Base-by-base conservation (phyloP, 208 protist genomes). In the Crithidia bombi region DNA sequence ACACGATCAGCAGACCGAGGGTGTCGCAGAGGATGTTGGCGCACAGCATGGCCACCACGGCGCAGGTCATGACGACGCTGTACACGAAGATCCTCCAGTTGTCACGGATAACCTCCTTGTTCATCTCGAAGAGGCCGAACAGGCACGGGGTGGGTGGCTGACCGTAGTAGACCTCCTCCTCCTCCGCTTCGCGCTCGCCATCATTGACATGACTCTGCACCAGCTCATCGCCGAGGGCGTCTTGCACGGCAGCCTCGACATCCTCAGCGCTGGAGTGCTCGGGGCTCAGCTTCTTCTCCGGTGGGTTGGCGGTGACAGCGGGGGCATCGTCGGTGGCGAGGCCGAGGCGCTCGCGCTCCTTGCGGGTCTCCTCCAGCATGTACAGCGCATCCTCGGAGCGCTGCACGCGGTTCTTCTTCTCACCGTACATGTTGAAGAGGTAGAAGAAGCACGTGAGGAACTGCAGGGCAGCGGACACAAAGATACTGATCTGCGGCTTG, bases 371-470 rank as follows among this genome's bases (percentile, higher is more conserved):
- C 43, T 65, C 57, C 52, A 75, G 73, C 12, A 79, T 49, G 15
- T 82, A n/a, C 65, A 69, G 23, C 19, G 47, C 58, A 52, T 91
- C 84, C 33, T 82, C 70, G 26, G 36, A 26, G 55, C 82, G 85
- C 44, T 91, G 83, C 43, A 75, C 73, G 25, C 62, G 61, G 73
- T 93, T 89, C 49, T 28, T 71, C 25, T 65, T 33, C 85, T 93
- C 88, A 25, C 71, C 85, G 57, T 86, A 85, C 80, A 73, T 83
- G 66, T 93, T 93, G 46, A 83, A 80, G 14, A 86, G 41, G 54
- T 78, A 86, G 67, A 91, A 73, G 33, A 85, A 15, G 21, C 54
- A 39, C 1, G 81, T 82, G 51, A 90, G 28, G 23, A 86, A 56
- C 74, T 91, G 82, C 52, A 87, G 56, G 14, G 58, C 77, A 19